Conservation (phyloP, 306 rosid genomes). For the Ormosia emarginata region DNA sequence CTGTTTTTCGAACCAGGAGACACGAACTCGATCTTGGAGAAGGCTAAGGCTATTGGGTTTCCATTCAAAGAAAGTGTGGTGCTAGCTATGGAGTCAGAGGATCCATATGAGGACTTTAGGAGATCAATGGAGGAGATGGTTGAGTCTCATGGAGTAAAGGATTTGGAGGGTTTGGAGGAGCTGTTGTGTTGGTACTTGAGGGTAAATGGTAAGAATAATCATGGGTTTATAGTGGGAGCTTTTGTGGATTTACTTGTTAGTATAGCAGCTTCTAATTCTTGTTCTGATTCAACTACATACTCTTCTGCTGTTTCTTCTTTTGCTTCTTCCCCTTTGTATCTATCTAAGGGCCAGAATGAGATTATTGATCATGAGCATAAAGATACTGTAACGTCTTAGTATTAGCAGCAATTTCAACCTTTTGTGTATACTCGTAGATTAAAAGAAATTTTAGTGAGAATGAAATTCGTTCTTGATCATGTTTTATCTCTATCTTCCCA, state of each 20-base stretch:
- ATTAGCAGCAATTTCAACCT: not conserved
- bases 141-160: constrained; percentile 57
- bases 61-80: constrained; percentile 59
- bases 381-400: constrained; percentile 14
- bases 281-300: constrained; percentile 34
- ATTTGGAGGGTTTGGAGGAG: constrained; percentile 76
- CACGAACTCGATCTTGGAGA: constrained; percentile 54
- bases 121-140: constrained; percentile 94
- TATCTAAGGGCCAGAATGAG: constrained; percentile 25
- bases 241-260: constrained; percentile 66
- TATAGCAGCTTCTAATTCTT: constrained; percentile 15
- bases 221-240: constrained; percentile 66
- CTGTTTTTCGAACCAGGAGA: constrained; percentile 68
- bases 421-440: constrained; percentile 24
- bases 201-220: constrained; percentile 62
- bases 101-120: constrained; percentile 65
- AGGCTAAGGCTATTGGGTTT: constrained; percentile 28
- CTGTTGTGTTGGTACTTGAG: constrained; percentile 64
- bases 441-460: constrained; percentile 3
- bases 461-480: not conserved
- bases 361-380: constrained; percentile 23
- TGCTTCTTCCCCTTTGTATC: constrained; percentile 33
- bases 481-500: not conserved
- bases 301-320: constrained; percentile 51
- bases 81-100: constrained; percentile 66